Evolutionary conservation across 139 green algal genomes (phyloP), one percentile per base, ranked within the genome.

Genomic region (Chlamydomonas incerta): DNA sequence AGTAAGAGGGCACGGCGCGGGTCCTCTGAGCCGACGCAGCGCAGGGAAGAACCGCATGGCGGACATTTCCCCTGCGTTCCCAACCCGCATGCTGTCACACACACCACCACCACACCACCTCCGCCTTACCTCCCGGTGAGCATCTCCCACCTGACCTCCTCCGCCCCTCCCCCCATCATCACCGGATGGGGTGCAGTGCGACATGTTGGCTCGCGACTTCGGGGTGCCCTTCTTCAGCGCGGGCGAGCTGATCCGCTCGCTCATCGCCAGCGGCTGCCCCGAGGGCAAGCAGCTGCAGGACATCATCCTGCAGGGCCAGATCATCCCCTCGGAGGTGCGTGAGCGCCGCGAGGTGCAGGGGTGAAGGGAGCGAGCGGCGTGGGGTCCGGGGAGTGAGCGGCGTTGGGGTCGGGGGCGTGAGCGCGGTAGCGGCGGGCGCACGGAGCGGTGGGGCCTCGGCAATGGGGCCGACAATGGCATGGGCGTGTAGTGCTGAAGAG

Each of bases 231-330:
- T 99, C 88, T 89, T 99, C 2, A 96, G 89, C 50, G 97, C 97
- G n/a, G 97, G 97, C 3, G 97, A 99, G 79, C 90, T 99, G 50
- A 94, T 99, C 63, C 90, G 97, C 28, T 93, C 92, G n/a, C 95
- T 98, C 69, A 96, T 99, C 76, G 95, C 97, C 74, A 94, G 85
- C n/a, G 97, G 97, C 62, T 96, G 86, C 33, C 41, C 90, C 4
- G 94, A 98, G 47, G 97, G 97, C 47, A 92, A 96, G 71, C 97
- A 96, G 96, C 94, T 99, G 52, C 93, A 95, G 31, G 92, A 97
- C 28, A 98, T 99, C 95, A 99, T 99, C 75, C 94, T 96, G 83
- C 83, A 99, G 70, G 97, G 97, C 11, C 92, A 98, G 86, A 98
- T 99, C 82, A 96, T 99, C 75, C 96, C 96, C 28, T 95, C 92